phyloP scores from a whole-genome alignment of 2,329 filamentous ascomycete genomes.

The Mollisia scopiformis region DNA sequence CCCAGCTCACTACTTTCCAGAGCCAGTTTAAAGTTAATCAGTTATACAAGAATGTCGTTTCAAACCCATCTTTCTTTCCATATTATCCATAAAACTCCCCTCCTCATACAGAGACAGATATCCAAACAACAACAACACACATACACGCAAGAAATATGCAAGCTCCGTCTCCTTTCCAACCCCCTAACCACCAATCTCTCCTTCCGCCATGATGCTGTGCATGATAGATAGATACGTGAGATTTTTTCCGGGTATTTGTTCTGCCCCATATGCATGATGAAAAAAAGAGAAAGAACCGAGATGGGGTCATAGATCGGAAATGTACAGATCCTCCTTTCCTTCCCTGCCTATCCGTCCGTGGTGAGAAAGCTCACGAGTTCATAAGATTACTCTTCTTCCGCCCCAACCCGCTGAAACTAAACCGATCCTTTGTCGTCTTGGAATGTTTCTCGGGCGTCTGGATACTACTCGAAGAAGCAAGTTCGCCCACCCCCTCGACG shows the following conservation, averaged over 20 bases:
- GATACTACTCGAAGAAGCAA: constrained; percentile 16
- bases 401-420: constrained; percentile 64
- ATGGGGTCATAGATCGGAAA: background rate
- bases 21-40: too few species aligned
- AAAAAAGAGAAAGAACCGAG: background rate
- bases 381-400: constrained; percentile 69
- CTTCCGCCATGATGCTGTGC: background rate
- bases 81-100: too few species aligned
- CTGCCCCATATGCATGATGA: background rate
- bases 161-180: too few species aligned
- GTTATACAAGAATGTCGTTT: too few species aligned
- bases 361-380: constrained; percentile 11
- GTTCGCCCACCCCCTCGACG: constrained; percentile 32
- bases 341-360: constrained; percentile 27
- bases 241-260: background rate
- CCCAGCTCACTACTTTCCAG: too few species aligned
- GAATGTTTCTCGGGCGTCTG: constrained; percentile 46
- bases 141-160: too few species aligned
- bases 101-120: too few species aligned
- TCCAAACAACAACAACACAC: too few species aligned
- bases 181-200: background rate
- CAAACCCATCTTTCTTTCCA: too few species aligned
- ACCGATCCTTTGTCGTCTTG: constrained; percentile 61
- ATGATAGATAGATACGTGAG: background rate
- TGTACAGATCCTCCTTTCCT: background rate